Base-by-base conservation (phyloP, 441 rosid species). In the Rhodomyrtus psidioides region DNA sequence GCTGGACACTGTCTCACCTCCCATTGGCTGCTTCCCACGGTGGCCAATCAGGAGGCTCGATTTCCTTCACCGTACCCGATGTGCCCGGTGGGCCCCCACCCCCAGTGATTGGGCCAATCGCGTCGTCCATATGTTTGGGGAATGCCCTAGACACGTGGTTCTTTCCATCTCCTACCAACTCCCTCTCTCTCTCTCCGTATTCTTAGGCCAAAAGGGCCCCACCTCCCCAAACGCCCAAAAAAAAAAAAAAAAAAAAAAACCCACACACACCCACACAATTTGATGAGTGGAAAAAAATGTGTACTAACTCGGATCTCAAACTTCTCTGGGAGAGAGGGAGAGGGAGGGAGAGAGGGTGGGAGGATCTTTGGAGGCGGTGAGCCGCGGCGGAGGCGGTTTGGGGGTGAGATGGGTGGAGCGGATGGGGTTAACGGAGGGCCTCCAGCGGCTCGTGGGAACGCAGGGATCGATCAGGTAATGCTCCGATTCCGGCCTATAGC, bases 401-500 rank as follows among this genome's bases (percentile, higher is more conserved):
- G 34, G n/a, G 15, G 58, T 14, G 28, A 24, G 53, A 82, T 60
- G 28, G 59, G 75, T 4, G 28, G 55, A 19, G 83, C 15, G 28
- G 82, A 9, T 15, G 54, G 58, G 54, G 23, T 70, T 21, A 0
- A 2, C 49, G 21, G 19, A 70, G 79, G 49, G 79, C 49, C 13
- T 10, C 12, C 49, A n/a, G 26, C 15, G 83, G 82, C 34, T 17
- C 60, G 55, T 39, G 58, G 60, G 58, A 59, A 39, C 34, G 51
- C 74, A 53, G 46, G 51, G 84, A 82, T 60, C 81, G 82, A 60
- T 10, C 58, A 44, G 79, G 54, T 34, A 60, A 86, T 82, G 84
- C 81, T 86, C 28, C 82, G 60, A 42, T 86, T 86, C 84, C 84
- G 87, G 49, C 87, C 87, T 24, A 86, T 86, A 59, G 87, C 87